A percentile compares a stretch with the other conserved stretches of the same genome.
Evolutionary conservation across 768 basidiomycete species (phyloP).

Genomic region (Coprinopsis cinerea): DNA sequence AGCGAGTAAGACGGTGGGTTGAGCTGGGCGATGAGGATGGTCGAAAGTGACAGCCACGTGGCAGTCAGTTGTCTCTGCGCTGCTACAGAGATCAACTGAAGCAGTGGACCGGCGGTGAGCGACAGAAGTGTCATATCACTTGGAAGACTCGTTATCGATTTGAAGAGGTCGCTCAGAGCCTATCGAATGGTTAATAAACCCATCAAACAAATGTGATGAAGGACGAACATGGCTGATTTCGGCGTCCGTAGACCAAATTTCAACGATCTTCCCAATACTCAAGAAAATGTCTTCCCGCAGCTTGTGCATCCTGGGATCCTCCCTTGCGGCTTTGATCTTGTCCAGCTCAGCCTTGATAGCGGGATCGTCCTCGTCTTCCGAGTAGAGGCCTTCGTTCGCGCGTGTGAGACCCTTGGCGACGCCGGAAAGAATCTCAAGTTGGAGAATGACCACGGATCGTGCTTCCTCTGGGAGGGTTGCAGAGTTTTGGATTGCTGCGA

Average conservation of each 20-base stretch:
- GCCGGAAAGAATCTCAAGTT: constrained; percentile 78
- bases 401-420: constrained; percentile 85
- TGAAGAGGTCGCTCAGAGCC: constrained; percentile 80
- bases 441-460: constrained; percentile 54
- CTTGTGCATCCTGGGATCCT: constrained; percentile 55
- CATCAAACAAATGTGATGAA: constrained; percentile 2
- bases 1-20: constrained; percentile 58
- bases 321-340: constrained; percentile 52
- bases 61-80: constrained; percentile 67
- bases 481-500: constrained; percentile 52
- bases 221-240: constrained; percentile 60
- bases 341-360: constrained; percentile 46
- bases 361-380: constrained; percentile 52
- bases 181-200: constrained; percentile 21
- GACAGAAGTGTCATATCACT: constrained; percentile 74
- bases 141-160: constrained; percentile 79
- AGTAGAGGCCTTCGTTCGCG: constrained; percentile 58
- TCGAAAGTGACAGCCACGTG: constrained; percentile 80
- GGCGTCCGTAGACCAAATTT: constrained; percentile 76
- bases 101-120: constrained; percentile 72
- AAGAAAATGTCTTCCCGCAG: constrained; percentile 64
- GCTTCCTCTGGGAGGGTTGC: constrained; percentile 64
- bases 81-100: constrained; percentile 73
- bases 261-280: constrained; percentile 54
- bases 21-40: constrained; percentile 76